Evolutionary conservation across 345 rosid species (phyloP), one percentile per base, ranked within the genome.

Genomic region (Eutrema japonicum): DNA sequence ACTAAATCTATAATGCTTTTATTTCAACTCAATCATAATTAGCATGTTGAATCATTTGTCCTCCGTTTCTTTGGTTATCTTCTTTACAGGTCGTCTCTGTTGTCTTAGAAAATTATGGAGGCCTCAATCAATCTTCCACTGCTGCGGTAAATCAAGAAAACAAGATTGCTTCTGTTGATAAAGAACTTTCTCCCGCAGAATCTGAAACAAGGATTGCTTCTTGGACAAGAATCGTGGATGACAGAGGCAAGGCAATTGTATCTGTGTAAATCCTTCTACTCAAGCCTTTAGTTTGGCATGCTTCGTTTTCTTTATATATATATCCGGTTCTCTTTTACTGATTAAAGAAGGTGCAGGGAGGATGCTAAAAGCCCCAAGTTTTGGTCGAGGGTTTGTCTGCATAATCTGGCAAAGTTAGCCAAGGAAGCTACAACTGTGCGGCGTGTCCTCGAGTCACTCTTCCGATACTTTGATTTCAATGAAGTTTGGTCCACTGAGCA

Each of bases 341-440:
- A 42, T 51, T 65, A 27, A 10, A 37, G 33, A 62, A 10, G 2
- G 27, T 70, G 72, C 77, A 84, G 90, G 83, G 90, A 82, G 58
- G 89, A 89, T 71, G 82, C 79, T 69, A 79, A 74, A 66, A 74
- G 74, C 56, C 88, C 91, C 18, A 66, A 67, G 77, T 89, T 84
- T 77, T 89, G 89, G 95, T 84, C 95, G 22, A 81, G 82, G 57
- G 91, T 87, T 76, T 89, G 89, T 74, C 80, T 86, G 45, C 81
- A 75, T 43, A 89, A 85, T 52, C 83, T 84, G 61, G 91, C 89
- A 1, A 86, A 81, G 77, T 69, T 89, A 77, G 95, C 91, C 1
- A 89, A 86, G 77, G 91, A 85, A 80, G 95, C 84, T 13, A 89
- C 89, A 36, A 85, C 88, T 14, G 85, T 82, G 61, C 76, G 94